Conservation (phyloP, 2,329 filamentous ascomycete genomes). For the Xylariaceae sp. region DNA sequence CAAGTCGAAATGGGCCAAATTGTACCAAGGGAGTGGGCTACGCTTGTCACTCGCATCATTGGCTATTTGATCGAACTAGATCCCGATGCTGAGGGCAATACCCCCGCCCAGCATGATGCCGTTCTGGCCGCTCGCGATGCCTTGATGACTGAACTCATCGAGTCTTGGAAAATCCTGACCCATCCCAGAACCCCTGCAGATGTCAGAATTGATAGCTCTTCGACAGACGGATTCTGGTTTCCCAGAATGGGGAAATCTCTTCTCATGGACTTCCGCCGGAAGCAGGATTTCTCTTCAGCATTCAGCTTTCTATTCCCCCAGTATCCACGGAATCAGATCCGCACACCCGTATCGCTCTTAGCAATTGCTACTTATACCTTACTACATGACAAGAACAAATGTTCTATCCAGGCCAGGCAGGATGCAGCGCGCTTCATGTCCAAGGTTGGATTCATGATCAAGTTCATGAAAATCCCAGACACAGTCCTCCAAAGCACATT, state of each 20-base stretch:
- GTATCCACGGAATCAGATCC: constrained; percentile 24
- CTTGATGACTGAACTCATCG: constrained; percentile 37
- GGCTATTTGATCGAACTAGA: constrained; percentile 8
- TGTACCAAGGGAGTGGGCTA: constrained; percentile 31
- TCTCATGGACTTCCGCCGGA: constrained; percentile 16
- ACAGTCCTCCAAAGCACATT: constrained; percentile 15
- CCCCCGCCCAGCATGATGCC: constrained; percentile 26
- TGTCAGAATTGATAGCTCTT: constrained; percentile 12
- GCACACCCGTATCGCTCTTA: constrained; percentile 28
- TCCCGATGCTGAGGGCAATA: constrained; percentile 23
- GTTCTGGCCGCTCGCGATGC: constrained; percentile 28
- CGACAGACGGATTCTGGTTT: constrained; percentile 29
- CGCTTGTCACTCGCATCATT: constrained; percentile 31
- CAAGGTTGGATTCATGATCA: constrained; percentile 25
- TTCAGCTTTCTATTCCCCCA: constrained; percentile 35
- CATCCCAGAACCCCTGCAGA: constrained; percentile 24
- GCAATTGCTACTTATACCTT: constrained; percentile 38
- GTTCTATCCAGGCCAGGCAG: constrained; percentile 16
- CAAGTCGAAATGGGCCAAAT: constrained; percentile 34
- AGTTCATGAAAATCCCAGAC: constrained; percentile 18
- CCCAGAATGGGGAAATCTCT: constrained; percentile 23
- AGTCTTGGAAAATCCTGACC: constrained; percentile 39
- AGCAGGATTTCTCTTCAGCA: constrained; percentile 26
- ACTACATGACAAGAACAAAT: constrained; percentile 31
- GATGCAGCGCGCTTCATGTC: constrained; percentile 25